phyloP scores from a whole-genome alignment of 768 basidiomycete species.

The Lyophyllum decastes region DNA sequence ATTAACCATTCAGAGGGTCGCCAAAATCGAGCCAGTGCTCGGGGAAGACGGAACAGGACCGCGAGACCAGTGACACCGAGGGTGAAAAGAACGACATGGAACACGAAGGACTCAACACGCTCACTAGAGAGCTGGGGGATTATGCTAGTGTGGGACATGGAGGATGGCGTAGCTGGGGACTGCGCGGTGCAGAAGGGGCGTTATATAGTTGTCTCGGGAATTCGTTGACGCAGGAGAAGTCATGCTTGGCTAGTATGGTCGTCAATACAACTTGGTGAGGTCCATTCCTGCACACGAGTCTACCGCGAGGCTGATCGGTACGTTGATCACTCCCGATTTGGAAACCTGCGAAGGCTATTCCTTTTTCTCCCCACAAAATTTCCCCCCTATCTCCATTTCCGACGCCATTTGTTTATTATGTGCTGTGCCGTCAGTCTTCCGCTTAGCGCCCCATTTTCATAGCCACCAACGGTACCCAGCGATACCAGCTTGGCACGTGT shows the following conservation, averaged over 20 bases:
- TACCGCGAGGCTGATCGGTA: conserved; percentile 12
- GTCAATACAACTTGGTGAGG: not conserved
- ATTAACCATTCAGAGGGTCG: conserved; percentile 51
- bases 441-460: not conserved
- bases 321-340: conserved; percentile 9
- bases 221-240: not conserved
- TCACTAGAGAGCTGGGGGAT: conserved; percentile 12
- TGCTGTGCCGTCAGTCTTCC: no score
- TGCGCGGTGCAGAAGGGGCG: not conserved
- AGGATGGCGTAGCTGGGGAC: conserved; percentile 3
- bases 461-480: not conserved
- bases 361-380: not conserved
- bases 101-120: conserved; percentile 27
- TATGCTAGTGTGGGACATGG: conserved; percentile 11
- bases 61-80: conserved; percentile 39
- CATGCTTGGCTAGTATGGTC: conserved; percentile 2
- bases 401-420: not conserved
- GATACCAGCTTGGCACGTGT: no score
- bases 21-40: conserved; percentile 53
- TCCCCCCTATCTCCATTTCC: not conserved
- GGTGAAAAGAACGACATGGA: conserved; percentile 49
- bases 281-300: conserved; percentile 1
- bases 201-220: conserved; percentile 11
- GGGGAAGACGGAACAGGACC: conserved; percentile 49
- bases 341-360: not conserved